Percentiles rank a stretch among this genome's conserved stretches.
These are phyloP conservation scores for Tylopilus subfusipes DNA, from an alignment of 768 basidiomycete species.

Conservation along the genomic window DNA sequence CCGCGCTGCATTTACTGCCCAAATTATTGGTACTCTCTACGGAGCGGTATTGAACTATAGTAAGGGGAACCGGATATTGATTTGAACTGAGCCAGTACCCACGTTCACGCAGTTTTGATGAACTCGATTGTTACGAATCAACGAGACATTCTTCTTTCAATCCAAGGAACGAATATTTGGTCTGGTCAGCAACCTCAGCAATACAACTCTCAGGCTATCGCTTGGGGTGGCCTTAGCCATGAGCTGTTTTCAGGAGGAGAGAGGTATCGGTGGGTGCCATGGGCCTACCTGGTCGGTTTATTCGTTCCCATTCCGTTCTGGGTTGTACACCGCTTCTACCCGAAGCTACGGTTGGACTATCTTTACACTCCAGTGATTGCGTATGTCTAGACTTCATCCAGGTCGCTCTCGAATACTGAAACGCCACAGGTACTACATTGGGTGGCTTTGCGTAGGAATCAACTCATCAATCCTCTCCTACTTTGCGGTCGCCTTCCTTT, in stretches of 20 bases:
- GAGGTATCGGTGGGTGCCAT: constrained; percentile 40
- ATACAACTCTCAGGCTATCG: constrained; percentile 33
- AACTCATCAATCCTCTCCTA: constrained; percentile 48
- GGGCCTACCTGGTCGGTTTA: constrained; percentile 32
- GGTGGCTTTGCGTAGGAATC: constrained; percentile 49
- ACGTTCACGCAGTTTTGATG: constrained; percentile 36
- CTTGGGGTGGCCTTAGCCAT: constrained; percentile 38
- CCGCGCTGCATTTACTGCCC: constrained; percentile 63
- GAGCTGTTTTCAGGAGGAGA: constrained; percentile 31
- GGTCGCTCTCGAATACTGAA: constrained; percentile 7
- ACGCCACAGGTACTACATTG: constrained; percentile 34
- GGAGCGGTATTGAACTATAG: constrained; percentile 47
- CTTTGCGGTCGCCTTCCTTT: constrained; percentile 51
- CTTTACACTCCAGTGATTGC: too few relatives aligned
- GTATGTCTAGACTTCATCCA: constrained; percentile 8
- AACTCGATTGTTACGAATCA: constrained; percentile 52
- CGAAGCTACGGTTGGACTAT: too few relatives aligned
- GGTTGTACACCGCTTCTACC: too few relatives aligned
- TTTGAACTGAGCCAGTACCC: too few relatives aligned
- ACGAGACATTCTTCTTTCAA: constrained; percentile 46
- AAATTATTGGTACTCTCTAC: constrained; percentile 52
- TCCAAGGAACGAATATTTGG: constrained; percentile 46
- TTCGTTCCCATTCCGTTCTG: too few relatives aligned
- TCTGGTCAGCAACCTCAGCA: constrained; percentile 30
- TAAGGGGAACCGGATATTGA: constrained; percentile 15